Percentiles rank a stretch among this genome's conserved stretches.
phyloP scores from a whole-genome alignment of 73 alveolate genomes.

The Paramecium biaurelia region DNA sequence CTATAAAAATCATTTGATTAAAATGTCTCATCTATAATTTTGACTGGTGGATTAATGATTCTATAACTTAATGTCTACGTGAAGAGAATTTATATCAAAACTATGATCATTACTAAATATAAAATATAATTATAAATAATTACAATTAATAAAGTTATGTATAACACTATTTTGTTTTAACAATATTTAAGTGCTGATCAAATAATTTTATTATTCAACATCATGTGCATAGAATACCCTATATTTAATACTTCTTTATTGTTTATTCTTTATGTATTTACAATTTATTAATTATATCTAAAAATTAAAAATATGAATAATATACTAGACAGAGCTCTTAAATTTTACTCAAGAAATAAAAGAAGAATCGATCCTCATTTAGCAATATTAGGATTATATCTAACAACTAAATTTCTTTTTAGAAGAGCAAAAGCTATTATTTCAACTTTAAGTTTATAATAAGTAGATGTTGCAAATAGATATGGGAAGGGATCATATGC shows the following conservation, averaged over 20 bases:
- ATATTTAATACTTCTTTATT: no score
- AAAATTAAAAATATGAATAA: background rate
- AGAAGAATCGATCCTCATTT: background rate
- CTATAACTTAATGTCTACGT: background rate
- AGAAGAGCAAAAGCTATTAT: background rate
- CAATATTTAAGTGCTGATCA: no score
- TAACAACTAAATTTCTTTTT: background rate
- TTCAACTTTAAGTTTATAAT: background rate
- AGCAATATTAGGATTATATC: background rate
- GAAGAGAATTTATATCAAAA: background rate
- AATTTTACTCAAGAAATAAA: background rate
- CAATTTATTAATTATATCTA: background rate
- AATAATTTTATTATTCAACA: no score
- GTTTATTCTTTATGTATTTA: background rate
- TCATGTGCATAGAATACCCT: background rate
- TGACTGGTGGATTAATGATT: background rate
- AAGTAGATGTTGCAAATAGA: constrained; percentile 30
- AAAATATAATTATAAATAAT: background rate
- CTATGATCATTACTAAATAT: background rate
- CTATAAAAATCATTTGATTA: background rate
- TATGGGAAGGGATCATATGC: constrained; percentile 80
- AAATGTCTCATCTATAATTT: background rate
- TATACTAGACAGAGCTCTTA: background rate
- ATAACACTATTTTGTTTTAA: no score
- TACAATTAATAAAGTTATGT: no score